Evolutionary conservation across 2,329 filamentous ascomycete species (phyloP).

Genomic region (Colletotrichum magnum): DNA sequence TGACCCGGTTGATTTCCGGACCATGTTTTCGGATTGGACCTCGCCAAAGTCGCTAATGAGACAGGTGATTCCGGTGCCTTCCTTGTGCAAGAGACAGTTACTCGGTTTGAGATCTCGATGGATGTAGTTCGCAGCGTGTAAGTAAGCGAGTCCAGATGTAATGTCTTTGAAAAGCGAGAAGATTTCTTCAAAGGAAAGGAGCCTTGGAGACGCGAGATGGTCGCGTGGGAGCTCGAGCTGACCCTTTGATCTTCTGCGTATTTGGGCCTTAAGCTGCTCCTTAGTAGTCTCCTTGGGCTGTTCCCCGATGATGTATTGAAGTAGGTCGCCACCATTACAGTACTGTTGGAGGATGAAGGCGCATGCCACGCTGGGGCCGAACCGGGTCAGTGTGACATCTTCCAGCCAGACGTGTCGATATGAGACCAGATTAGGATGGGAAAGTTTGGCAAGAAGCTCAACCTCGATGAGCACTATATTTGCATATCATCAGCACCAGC

Average conservation of each 20-base stretch:
- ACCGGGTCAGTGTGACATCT: constrained; percentile 85
- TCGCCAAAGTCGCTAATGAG: constrained; percentile 98
- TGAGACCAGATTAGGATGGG: constrained; percentile 94
- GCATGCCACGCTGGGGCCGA: constrained; percentile 92
- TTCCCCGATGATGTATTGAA: constrained; percentile 86
- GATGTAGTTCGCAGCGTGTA: constrained; percentile 93
- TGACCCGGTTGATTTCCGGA: constrained; percentile 89
- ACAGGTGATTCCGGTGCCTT: constrained; percentile 79
- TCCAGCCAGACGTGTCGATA: constrained; percentile 99
- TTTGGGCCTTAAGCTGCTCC: constrained; percentile 89
- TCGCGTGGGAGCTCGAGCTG: constrained; percentile 74
- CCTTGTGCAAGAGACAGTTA: constrained; percentile 90
- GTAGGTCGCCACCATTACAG: constrained; percentile 93
- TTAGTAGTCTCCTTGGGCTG: constrained; percentile 76
- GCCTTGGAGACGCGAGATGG: constrained; percentile 57
- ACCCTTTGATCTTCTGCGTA: constrained; percentile 86
- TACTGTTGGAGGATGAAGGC: constrained; percentile 98
- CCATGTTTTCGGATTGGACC: constrained; percentile 86
- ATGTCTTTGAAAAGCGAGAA: constrained; percentile 98
- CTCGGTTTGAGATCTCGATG: constrained; percentile 96
- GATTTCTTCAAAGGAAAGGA: constrained; percentile 86
- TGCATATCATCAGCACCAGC: background rate
- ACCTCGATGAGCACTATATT: constrained; percentile 83
- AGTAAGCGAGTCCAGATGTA: constrained; percentile 89
- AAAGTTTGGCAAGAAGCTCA: constrained; percentile 89